Conservation (phyloP, 768 basidiomycete genomes). For the Filobasidium floriforme region DNA sequence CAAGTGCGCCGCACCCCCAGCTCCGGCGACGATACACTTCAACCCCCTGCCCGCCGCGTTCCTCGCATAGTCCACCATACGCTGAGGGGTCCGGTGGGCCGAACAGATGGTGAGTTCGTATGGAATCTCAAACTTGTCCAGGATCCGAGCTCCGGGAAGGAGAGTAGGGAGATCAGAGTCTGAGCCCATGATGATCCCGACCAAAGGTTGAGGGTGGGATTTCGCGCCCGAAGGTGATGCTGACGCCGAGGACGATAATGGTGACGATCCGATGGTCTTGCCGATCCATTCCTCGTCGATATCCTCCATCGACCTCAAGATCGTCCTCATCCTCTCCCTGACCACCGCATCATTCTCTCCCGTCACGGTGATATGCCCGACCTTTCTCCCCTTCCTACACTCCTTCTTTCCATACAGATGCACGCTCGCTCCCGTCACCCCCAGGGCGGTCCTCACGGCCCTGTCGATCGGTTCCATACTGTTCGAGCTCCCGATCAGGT, state of each 20-base stretch:
- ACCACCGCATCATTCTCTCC: constrained; percentile 72
- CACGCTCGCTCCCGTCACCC: constrained; percentile 64
- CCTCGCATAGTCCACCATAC: constrained; percentile 73
- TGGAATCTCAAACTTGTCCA: constrained; percentile 72
- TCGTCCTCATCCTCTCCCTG: constrained; percentile 59
- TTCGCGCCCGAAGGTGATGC: constrained; percentile 47
- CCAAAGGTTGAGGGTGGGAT: constrained; percentile 65
- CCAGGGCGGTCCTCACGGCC: constrained; percentile 57
- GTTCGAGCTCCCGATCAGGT: constrained; percentile 77
- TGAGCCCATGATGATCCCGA: constrained; percentile 95
- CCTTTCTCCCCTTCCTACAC: constrained; percentile 83
- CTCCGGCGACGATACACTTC: constrained; percentile 79
- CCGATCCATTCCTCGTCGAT: constrained; percentile 46
- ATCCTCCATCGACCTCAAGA: constrained; percentile 54
- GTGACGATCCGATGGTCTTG: constrained; percentile 33
- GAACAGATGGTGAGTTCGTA: constrained; percentile 94
- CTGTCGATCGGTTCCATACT: constrained; percentile 51
- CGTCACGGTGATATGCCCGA: constrained; percentile 92
- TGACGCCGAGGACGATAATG: constrained; percentile 22
- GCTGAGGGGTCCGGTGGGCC: constrained; percentile 86
- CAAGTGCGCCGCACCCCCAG: constrained; percentile 95
- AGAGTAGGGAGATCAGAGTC: constrained; percentile 95
- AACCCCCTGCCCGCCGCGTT: constrained; percentile 54
- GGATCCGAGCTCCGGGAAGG: constrained; percentile 75
- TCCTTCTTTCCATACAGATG: constrained; percentile 95